A percentile compares a stretch with the other conserved stretches of the same genome.
Conservation (phyloP, 768 basidiomycete species). For the Lactarius tabidus region DNA sequence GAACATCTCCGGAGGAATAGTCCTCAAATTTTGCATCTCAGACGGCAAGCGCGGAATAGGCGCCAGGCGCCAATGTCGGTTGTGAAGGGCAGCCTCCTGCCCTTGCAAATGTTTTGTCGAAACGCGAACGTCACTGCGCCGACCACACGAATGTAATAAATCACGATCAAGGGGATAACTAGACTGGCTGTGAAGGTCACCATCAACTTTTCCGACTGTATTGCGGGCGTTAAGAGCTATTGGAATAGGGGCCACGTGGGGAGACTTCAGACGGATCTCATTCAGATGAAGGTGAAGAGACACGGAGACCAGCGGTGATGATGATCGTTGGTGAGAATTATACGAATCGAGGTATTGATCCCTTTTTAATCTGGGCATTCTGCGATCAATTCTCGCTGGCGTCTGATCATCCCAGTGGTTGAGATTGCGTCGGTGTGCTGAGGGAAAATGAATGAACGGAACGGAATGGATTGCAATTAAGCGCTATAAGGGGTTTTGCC, state of each 20-base stretch:
- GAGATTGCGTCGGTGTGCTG: background rate
- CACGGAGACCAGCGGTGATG: background rate
- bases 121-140: background rate
- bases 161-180: background rate
- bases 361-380: background rate
- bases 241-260: background rate
- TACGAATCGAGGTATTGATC: constrained; percentile 6
- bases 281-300: background rate
- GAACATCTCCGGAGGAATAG: background rate
- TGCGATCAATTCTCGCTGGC: background rate
- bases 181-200: background rate
- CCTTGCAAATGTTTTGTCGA: background rate
- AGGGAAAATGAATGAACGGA: background rate
- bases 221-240: background rate
- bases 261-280: background rate
- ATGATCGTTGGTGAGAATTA: background rate
- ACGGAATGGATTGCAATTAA: background rate
- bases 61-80: background rate
- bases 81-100: background rate
- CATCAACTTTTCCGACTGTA: background rate
- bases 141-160: background rate
- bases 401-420: background rate
- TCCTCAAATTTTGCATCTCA: background rate
- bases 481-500: background rate
- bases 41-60: background rate